These are phyloP conservation scores for Metarhizium anisopliae DNA, from an alignment of 2,329 filamentous ascomycete species.

Conservation along the genomic window DNA sequence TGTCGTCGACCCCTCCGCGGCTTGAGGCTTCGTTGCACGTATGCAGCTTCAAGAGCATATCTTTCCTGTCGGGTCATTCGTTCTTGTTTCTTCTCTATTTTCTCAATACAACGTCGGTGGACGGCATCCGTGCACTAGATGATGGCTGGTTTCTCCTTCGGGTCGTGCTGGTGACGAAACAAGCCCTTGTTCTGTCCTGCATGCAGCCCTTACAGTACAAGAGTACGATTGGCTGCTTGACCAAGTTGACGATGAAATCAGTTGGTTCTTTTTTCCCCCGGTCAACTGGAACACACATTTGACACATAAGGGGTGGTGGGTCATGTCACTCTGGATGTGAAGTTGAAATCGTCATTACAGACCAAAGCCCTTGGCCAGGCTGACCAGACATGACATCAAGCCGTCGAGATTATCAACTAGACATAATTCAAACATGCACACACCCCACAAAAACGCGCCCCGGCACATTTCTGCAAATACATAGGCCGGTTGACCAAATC, in stretches of 20 bases:
- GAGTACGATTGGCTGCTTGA: conserved; percentile 1
- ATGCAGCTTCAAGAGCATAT: too few species aligned
- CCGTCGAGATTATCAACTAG: not conserved
- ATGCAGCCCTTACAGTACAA: not conserved
- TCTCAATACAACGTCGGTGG: not conserved
- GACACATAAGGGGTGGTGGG: not conserved
- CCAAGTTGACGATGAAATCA: not conserved
- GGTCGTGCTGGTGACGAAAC: not conserved
- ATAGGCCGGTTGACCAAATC: not conserved
- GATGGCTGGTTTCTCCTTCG: not conserved
- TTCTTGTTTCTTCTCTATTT: not conserved
- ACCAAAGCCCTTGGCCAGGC: not conserved
- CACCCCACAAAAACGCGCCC: not conserved
- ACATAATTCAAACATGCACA: not conserved
- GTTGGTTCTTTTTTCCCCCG: not conserved
- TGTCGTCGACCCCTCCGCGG: too few species aligned
- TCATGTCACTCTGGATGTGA: not conserved
- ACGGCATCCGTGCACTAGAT: too few species aligned
- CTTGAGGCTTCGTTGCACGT: not conserved
- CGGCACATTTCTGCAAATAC: not conserved
- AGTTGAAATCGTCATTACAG: not conserved
- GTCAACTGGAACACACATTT: not conserved
- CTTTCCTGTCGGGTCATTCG: not conserved
- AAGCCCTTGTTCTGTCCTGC: not conserved
- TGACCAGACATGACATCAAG: not conserved